These are phyloP conservation scores for Sedum album DNA, from an alignment of 164 flowering plant genomes.

Conservation along the genomic window DNA sequence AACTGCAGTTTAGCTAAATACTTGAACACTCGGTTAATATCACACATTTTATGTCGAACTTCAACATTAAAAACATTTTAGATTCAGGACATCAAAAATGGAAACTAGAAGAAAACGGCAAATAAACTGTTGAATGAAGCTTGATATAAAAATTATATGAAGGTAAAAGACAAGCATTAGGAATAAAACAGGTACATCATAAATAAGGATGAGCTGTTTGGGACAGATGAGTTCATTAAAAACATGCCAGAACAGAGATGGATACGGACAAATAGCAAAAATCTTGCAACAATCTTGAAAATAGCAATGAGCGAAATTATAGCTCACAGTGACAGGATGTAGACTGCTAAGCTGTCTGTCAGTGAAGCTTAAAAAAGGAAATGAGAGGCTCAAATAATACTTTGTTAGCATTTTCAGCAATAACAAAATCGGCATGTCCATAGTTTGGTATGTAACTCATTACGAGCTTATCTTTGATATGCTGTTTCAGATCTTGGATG, in stretches of 20 bases:
- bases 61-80: neutral
- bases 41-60: neutral
- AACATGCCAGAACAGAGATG: neutral
- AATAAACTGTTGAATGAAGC: neutral
- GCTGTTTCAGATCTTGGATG: neutral
- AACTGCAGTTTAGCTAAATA: neutral
- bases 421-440: slow-evolving; percentile 1
- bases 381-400: neutral
- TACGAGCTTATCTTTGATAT: neutral
- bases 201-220: neutral
- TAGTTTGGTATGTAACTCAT: slow-evolving; percentile 1
- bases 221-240: neutral
- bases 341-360: neutral
- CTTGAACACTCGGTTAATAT: neutral
- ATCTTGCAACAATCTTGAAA: neutral
- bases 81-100: neutral
- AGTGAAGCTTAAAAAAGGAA: slow-evolving; percentile 4
- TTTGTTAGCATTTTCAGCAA: slow-evolving; percentile 7
- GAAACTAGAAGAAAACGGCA: neutral
- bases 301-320: neutral
- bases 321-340: neutral
- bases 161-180: neutral
- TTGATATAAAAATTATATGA: neutral
- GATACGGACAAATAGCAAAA: neutral
- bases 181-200: slow-evolving; percentile 7